phyloP scores from a whole-genome alignment of 1,284 basidiomycete genomes.

The Microbotryum silenes-acaulis region DNA sequence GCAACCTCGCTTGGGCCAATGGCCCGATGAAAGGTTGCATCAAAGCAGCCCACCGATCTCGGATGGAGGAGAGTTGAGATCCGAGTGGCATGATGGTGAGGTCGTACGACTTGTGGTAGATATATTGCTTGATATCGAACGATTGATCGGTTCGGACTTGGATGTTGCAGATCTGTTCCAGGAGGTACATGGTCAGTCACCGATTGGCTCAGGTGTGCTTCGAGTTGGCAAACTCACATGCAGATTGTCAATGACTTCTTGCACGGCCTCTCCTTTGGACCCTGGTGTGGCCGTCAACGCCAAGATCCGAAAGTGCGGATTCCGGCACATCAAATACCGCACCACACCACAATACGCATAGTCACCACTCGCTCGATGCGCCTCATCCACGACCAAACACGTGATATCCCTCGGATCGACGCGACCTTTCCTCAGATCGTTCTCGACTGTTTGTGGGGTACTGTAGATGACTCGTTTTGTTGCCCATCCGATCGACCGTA shows the following conservation, averaged over 20 bases:
- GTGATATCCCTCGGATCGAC: constrained; percentile 74
- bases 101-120: constrained; percentile 64
- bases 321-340: constrained; percentile 82
- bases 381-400: constrained; percentile 85
- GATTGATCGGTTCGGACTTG: constrained; percentile 91
- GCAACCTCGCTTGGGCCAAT: constrained; percentile 31
- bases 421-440: constrained; percentile 66
- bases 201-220: background rate
- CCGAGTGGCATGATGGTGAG: constrained; percentile 33
- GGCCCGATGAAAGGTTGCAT: constrained; percentile 35
- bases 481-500: constrained; percentile 51
- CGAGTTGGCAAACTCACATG: constrained; percentile 47
- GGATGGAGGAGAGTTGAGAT: constrained; percentile 33
- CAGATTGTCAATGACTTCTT: constrained; percentile 84
- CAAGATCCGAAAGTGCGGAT: constrained; percentile 85
- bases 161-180: constrained; percentile 67
- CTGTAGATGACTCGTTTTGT: constrained; percentile 91
- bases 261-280: constrained; percentile 73
- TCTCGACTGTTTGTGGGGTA: constrained; percentile 92
- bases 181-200: too few species aligned
- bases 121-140: constrained; percentile 75
- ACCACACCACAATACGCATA: constrained; percentile 86
- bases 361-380: constrained; percentile 85
- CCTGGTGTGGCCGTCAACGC: constrained; percentile 96
- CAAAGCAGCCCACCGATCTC: constrained; percentile 38